Percentiles rank a stretch among this genome's conserved stretches.
These are phyloP conservation scores for Mycosphaerelloides madeirae DNA, from an alignment of 2,329 filamentous ascomycete species.

Conservation along the genomic window DNA sequence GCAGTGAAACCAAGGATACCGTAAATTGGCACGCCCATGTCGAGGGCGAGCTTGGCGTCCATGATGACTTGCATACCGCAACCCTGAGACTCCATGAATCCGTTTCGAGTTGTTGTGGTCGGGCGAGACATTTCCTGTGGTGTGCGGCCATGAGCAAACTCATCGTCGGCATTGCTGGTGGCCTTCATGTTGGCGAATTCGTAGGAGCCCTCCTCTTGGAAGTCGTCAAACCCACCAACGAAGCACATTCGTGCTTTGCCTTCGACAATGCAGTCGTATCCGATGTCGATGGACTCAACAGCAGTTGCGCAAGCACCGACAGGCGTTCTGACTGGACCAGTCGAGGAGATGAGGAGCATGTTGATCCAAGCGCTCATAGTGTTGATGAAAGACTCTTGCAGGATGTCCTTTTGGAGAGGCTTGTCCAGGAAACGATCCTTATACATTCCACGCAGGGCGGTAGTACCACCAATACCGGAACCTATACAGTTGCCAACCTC, in stretches of 20 bases:
- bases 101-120: constrained; percentile 91
- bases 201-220: constrained; percentile 97
- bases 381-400: constrained; percentile 99
- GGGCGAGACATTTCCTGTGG: constrained; percentile 97
- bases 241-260: constrained; percentile 97
- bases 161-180: constrained; percentile 95
- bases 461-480: constrained; percentile 94
- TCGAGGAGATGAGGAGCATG: constrained; percentile 96
- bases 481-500: constrained; percentile 97
- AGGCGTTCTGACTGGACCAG: constrained; percentile 96
- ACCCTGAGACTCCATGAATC: constrained; percentile 99
- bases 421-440: constrained; percentile 95
- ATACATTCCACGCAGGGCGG: constrained; percentile 94
- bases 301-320: constrained; percentile 96
- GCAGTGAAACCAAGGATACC: constrained; percentile 89
- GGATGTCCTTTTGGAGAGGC: constrained; percentile 95
- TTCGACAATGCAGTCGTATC: constrained; percentile 96
- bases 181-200: constrained; percentile 99
- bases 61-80: constrained; percentile 98
- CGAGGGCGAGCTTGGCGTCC: constrained; percentile 89
- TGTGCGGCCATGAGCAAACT: constrained; percentile 91
- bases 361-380: constrained; percentile 99
- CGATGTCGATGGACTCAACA: constrained; percentile 95
- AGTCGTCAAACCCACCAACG: constrained; percentile 98
- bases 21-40: constrained; percentile 98